Evolutionary conservation across 2,329 filamentous ascomycete species (phyloP), one percentile per base, ranked within the genome.

Genomic region (Zymoseptoria crescenta): DNA sequence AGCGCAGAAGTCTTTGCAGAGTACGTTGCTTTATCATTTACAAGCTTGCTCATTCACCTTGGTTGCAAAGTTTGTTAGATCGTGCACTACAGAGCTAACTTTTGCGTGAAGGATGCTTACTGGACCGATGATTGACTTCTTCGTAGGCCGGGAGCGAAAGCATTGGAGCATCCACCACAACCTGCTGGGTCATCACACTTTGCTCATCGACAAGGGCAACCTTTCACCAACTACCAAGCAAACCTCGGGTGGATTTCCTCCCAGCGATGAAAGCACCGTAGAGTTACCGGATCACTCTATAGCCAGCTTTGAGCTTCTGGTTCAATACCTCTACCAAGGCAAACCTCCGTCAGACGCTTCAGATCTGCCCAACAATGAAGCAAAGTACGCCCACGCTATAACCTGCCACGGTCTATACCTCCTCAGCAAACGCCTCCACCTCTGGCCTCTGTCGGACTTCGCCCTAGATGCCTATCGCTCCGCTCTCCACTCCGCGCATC

Each of bases 311-410:
- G 79, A 81, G 67, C 68, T 82, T 59, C 74, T 83, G 16, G 79
- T 82, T 5, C 81, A 81, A 69, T 83, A 79, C 80, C 73, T 83
- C 8, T 83, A 83, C 58, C 80, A 82, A 67, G 80, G 80, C 55
- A 76, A 72, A 51, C 74, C 82, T 52, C 78, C 81, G 60, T 16
- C 35, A 45, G 76, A 81, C 62, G 76, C 78, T 20, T 76, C 76
- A 4, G 71, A 75, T 52, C 69, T 80, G 63, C 24, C 48, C 9
- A 71, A 76, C 56, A 72, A 77, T 29, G 75, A 76, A 52, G 73
- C 76, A 60, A 80, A 81, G 68, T 83, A 81, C 73, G 77, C 80
- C 13, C 78, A 82, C 63, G 80, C 80, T 7, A 79, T 80, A 48
- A 76, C 75, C 56, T 82, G 80, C 64, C 77, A 82, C 67, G 80